These are phyloP conservation scores for Jacaranda mimosifolia DNA, from an alignment of 257 asterid species.

Conservation along the genomic window DNA sequence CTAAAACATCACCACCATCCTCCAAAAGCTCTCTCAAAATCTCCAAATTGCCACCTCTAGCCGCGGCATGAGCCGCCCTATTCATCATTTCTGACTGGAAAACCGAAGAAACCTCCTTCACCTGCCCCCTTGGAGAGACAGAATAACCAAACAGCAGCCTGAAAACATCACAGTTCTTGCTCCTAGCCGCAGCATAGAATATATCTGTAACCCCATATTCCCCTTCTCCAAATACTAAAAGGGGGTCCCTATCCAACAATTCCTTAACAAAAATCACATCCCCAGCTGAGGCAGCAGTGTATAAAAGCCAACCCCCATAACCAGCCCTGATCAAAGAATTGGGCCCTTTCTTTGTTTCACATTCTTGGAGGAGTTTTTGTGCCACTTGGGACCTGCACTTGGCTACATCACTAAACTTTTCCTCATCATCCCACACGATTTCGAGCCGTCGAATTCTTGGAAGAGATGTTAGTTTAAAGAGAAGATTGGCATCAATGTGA, in stretches of 20 bases:
- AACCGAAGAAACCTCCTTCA: constrained; percentile 47
- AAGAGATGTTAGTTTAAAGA: constrained; percentile 83
- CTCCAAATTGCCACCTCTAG: constrained; percentile 85
- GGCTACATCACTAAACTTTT: constrained; percentile 62
- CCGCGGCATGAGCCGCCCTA: constrained; percentile 85
- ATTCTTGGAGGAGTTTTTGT: constrained; percentile 61
- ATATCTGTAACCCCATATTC: constrained; percentile 91
- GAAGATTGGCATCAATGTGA: constrained; percentile 79
- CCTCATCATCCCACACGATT: constrained; percentile 89
- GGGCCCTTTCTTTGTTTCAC: constrained; percentile 57
- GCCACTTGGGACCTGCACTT: constrained; percentile 77
- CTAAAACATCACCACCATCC: constrained; percentile 62
- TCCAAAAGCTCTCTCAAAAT: constrained; percentile 68
- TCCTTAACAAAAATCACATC: constrained; percentile 67
- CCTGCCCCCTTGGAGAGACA: constrained; percentile 38
- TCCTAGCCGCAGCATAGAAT: constrained; percentile 84
- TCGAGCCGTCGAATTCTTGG: constrained; percentile 86
- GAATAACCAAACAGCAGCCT: constrained; percentile 61
- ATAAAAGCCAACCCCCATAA: constrained; percentile 96
- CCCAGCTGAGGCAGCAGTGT: constrained; percentile 93
- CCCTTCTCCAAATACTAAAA: constrained; percentile 92
- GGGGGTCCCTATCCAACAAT: constrained; percentile 69
- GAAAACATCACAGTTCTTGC: constrained; percentile 67
- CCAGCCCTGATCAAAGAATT: constrained; percentile 87
- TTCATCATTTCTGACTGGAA: constrained; percentile 66